Base-by-base conservation (phyloP, 768 basidiomycete species). In the Tremella mesenterica region DNA sequence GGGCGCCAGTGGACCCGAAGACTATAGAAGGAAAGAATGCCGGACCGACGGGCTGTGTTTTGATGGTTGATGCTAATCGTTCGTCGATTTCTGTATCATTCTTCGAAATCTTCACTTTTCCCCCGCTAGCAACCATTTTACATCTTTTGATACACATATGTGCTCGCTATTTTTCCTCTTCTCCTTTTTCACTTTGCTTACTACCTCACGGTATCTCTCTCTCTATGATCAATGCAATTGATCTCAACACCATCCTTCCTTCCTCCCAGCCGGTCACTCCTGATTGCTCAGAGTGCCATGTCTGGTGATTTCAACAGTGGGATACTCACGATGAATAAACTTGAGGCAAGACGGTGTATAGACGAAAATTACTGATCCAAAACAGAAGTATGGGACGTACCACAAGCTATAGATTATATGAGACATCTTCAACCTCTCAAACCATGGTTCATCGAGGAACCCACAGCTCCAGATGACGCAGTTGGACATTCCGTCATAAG, bases 11-110 rank as follows among this genome's bases (percentile, higher is more conserved):
- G 46, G 81, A 86, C 69, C 82, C 83, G 18, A 76, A 77, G 41
- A 85, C 77, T 38, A 76, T 95, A 29, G 79, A 76, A 34, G 88
- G 85, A 3, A 96, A 95, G 80, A 95, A 95, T 59, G 89, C 91
- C 3, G 89, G 92, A 5, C 89, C 89, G 9, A 90, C 90, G 0
- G 92, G 93, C 4, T 82, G 85, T 28, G 92, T 96, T 41, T 77
- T 96, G 43, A 96, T 96, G 92, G 87, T 96, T 57, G 92, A 96
- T 73, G 86, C 92, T 33, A 97, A 97, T 74, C 92, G 95, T 74
- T 63, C 64, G 54, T 61, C 41, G 48, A 55, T 44, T 31, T 26
- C 9, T 21, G 25, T n/a, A n/a, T n/a, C n/a, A n/a, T n/a, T n/a
- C n/a, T n/a, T n/a, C n/a, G n/a, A n/a, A n/a, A n/a, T n/a, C n/a